Percentiles rank a stretch among this genome's conserved stretches.
These are phyloP conservation scores for Stromatinia cepivora DNA, from an alignment of 2,329 filamentous ascomycete species.

Conservation along the genomic window DNA sequence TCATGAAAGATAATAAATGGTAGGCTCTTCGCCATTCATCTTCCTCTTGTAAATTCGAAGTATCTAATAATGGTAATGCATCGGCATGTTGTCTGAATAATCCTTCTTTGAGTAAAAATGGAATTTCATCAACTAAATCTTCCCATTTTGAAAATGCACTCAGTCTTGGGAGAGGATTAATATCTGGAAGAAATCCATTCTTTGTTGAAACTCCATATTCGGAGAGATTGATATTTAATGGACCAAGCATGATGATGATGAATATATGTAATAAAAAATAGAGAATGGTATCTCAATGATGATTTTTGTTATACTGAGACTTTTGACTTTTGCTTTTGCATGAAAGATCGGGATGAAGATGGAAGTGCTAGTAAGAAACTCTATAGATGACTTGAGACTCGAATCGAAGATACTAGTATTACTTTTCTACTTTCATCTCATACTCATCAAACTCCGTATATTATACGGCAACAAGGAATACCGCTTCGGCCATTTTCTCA, in stretches of 20 bases:
- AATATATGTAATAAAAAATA: neutral
- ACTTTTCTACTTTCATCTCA: neutral
- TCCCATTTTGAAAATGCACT: slow-evolving; percentile 83
- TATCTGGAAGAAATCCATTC: slow-evolving; percentile 71
- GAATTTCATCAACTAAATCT: slow-evolving; percentile 64
- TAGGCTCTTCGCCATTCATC: slow-evolving; percentile 82
- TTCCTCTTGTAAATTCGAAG: slow-evolving; percentile 60
- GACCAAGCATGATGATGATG: slow-evolving; percentile 32
- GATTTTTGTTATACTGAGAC: neutral
- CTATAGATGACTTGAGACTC: neutral
- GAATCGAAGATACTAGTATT: neutral
- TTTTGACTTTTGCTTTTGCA: neutral
- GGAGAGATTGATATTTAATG: slow-evolving; percentile 33
- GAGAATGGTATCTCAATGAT: neutral
- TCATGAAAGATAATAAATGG: slow-evolving; percentile 72
- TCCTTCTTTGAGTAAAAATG: slow-evolving; percentile 63
- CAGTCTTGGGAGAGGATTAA: slow-evolving; percentile 65
- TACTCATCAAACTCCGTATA: too few relatives aligned
- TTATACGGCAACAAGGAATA: neutral
- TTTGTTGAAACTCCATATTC: slow-evolving; percentile 34
- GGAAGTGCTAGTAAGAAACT: neutral
- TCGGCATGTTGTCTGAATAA: slow-evolving; percentile 64
- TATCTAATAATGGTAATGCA: slow-evolving; percentile 67
- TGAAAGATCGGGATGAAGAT: neutral
- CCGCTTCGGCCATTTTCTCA: neutral